Percentiles rank a stretch among this genome's conserved stretches.
Evolutionary conservation across 1,284 basidiomycete genomes (phyloP).

Genomic region (Cryptococcus hybrid): DNA sequence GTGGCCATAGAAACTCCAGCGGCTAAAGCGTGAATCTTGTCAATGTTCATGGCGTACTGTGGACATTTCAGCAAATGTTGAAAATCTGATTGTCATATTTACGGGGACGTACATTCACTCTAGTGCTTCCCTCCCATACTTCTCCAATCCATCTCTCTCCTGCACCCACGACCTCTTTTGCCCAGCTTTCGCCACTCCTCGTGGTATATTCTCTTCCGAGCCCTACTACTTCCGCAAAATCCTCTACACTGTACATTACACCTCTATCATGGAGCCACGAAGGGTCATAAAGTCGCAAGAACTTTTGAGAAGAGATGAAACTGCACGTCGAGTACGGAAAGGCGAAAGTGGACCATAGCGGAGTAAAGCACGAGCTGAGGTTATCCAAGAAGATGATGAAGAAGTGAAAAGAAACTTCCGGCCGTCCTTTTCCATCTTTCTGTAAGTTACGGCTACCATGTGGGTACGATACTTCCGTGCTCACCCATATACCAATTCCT

Average conservation of each 20-base stretch:
- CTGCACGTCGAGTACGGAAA: conserved; percentile 55
- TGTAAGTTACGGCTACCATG: too few species aligned
- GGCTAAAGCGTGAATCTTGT: conserved; percentile 76
- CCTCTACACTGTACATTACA: conserved; percentile 27
- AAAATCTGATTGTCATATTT: conserved; percentile 15
- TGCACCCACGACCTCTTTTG: conserved; percentile 58
- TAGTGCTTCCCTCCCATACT: conserved; percentile 75
- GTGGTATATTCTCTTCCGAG: conserved; percentile 52
- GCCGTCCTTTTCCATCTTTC: conserved; percentile 58
- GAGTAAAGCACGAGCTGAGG: conserved; percentile 68
- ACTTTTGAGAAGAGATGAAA: conserved; percentile 25
- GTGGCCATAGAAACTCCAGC: conserved; percentile 73
- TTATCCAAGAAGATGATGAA: conserved; percentile 61
- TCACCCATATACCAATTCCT: conserved; percentile 38
- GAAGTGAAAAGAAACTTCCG: conserved; percentile 64
- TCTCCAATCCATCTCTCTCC: conserved; percentile 66
- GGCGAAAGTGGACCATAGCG: conserved; percentile 78
- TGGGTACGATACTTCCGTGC: too few species aligned
- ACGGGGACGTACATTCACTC: conserved; percentile 66
- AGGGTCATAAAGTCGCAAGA: conserved; percentile 39
- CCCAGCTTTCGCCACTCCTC: conserved; percentile 62
- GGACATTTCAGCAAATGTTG: neutral
- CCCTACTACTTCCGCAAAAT: conserved; percentile 33
- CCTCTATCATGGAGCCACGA: conserved; percentile 31
- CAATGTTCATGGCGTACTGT: conserved; percentile 60